Base-by-base conservation (phyloP, 805 yeast genomes). In the Candida railenensis region DNA sequence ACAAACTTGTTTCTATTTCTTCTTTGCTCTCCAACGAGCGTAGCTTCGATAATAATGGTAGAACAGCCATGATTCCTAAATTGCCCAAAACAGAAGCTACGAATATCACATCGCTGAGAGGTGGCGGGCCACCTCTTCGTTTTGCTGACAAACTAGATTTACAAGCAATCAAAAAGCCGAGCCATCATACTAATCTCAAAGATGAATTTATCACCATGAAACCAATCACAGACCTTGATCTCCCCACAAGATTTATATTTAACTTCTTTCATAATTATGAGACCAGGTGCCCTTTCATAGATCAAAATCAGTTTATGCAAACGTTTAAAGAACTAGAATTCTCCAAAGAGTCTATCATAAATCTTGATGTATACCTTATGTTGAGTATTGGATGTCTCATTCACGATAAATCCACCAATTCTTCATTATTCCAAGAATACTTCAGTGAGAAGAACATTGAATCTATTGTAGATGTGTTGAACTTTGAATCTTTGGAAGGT, bases 361-460 rank as follows among this genome's bases (percentile, higher is more conserved):
- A 62, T 48, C 53, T 71, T 48, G 74, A 71, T 49, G 54, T 66
- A 16, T 72, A 70, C 53, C 48, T 72, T 44, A 54, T 71, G 34
- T 53, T 72, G 61, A 61, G 71, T 45, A 66, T 69, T 20, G 76
- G 76, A 8, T 67, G 75, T 48, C 53, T 69, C 36, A 53, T 71
- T 4, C 58, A 62, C 47, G 76, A 70, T 49, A 53, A 65, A 15
- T 53, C 61, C 38, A 51, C 50, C 42, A 49, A 57, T 16, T 46
- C 52, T 7, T 44, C 47, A 11, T 50, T 56, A 36, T 72, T 66
- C 53, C 45, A 50, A 3, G 51, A 54, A 14, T 61, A 52, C 45
- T 73, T 73, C 53, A 65, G 59, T 43, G 70, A 64, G 40, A 56
- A 58, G 22, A 55, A 53, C 34, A 59, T 72, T 15, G 66, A 61